Evolutionary conservation across 2,329 filamentous ascomycete genomes (phyloP).

Genomic region (Chaetothyriales sp.): DNA sequence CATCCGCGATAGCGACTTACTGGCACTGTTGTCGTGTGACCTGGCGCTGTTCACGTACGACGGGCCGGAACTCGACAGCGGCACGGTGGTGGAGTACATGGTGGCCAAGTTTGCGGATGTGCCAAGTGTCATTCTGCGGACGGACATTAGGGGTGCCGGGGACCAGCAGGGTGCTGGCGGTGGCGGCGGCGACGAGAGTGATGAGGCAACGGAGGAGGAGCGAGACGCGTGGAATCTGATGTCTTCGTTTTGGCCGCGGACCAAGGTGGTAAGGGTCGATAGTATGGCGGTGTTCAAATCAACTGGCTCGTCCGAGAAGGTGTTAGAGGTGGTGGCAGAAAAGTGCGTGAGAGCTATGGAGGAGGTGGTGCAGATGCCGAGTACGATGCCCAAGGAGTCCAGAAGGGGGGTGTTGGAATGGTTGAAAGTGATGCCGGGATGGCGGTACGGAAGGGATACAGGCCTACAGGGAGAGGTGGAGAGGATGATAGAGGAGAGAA

Average conservation of each 20-base stretch:
- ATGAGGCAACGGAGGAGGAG: slow-evolving; percentile 10
- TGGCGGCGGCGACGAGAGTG: slow-evolving; percentile 2
- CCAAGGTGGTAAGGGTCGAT: slow-evolving; percentile 11
- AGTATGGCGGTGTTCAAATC: slow-evolving; percentile 15
- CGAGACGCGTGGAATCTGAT: slow-evolving; percentile 18
- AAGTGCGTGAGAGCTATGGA: slow-evolving; percentile 15
- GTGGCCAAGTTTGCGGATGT: slow-evolving; percentile 18
- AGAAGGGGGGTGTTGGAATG: slow-evolving; percentile 16
- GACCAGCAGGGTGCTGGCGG: slow-evolving; percentile 12
- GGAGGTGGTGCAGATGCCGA: slow-evolving; percentile 10
- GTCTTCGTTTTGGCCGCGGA: slow-evolving; percentile 17
- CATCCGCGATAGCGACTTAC: slow-evolving; percentile 17
- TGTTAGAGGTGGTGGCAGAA: slow-evolving; percentile 12
- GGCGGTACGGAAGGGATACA: slow-evolving; percentile 7
- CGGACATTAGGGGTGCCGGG: slow-evolving; percentile 16
- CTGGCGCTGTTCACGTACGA: slow-evolving; percentile 18
- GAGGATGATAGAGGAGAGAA: background rate
- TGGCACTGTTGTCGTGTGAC: slow-evolving; percentile 16
- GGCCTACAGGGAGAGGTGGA: background rate
- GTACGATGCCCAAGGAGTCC: slow-evolving; percentile 13
- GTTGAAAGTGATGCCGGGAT: slow-evolving; percentile 18
- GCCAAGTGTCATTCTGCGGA: slow-evolving; percentile 16
- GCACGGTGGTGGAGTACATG: slow-evolving; percentile 19
- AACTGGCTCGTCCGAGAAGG: slow-evolving; percentile 5
- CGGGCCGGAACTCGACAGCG: slow-evolving; percentile 17